phyloP scores from a whole-genome alignment of 306 rosid genomes.

The Glycine tomentella region DNA sequence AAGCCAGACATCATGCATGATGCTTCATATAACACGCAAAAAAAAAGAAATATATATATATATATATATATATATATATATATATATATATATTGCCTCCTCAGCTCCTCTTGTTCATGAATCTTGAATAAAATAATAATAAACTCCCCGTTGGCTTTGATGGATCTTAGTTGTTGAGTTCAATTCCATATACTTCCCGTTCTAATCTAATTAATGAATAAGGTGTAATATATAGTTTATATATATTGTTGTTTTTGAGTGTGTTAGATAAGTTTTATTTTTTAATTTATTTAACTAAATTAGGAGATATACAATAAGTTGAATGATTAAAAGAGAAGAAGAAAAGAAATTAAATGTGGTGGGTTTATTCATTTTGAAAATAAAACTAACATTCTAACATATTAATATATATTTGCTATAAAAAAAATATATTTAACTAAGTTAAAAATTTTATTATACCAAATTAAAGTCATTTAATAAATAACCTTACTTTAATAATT shows the following conservation, averaged over 20 bases:
- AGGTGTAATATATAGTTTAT: background rate
- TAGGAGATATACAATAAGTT: too few relatives aligned
- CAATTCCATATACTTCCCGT: background rate
- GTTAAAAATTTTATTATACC: background rate
- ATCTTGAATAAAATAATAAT: background rate
- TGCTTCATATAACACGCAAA: conserved; percentile 4
- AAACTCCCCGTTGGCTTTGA: too few relatives aligned
- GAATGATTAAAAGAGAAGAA: too few relatives aligned
- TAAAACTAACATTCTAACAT: too few relatives aligned
- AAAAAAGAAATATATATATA: too few relatives aligned
- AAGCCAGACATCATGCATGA: conserved; percentile 39
- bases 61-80: too few relatives aligned
- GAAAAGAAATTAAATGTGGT: too few relatives aligned
- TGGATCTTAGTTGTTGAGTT: background rate
- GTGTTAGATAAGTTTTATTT: background rate
- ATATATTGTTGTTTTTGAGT: background rate
- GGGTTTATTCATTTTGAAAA: too few relatives aligned
- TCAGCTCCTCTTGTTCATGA: background rate
- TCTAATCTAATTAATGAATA: background rate
- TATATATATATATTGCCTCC: too few relatives aligned
- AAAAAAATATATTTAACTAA: too few relatives aligned
- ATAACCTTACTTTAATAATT: background rate
- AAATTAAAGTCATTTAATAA: background rate
- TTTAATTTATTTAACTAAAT: background rate
- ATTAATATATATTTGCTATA: too few relatives aligned